Conservation (phyloP, 2,329 filamentous ascomycete species). For the Madurella fahalii region DNA sequence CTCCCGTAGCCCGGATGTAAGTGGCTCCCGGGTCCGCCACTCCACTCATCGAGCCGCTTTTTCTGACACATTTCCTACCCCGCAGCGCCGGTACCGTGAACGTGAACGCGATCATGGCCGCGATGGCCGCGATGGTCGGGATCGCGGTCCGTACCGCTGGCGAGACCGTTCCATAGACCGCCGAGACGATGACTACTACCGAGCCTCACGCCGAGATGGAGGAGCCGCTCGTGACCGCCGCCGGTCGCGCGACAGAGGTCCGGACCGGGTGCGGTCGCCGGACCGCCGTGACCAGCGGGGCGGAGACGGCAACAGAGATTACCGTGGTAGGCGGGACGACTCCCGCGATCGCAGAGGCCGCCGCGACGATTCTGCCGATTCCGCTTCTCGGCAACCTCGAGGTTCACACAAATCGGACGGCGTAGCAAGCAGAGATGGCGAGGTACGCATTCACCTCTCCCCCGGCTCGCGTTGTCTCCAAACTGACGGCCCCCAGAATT, state of each 20-base stretch:
- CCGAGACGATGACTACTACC: constrained; percentile 62
- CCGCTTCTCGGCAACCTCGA: constrained; percentile 50
- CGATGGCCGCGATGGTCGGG: constrained; percentile 34
- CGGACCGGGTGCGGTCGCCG: constrained; percentile 55
- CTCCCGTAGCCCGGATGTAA: constrained; percentile 62
- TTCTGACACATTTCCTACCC: constrained; percentile 37
- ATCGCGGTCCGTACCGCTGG: constrained; percentile 57
- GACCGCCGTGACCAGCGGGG: constrained; percentile 57
- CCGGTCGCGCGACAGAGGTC: constrained; percentile 58
- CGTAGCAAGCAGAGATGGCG: constrained; percentile 46
- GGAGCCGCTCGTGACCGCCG: constrained; percentile 54
- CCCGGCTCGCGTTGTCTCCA: constrained; percentile 21
- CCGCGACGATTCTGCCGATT: constrained; percentile 69
- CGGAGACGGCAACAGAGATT: constrained; percentile 60
- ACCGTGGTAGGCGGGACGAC: constrained; percentile 67
- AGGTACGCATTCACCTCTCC: constrained; percentile 46
- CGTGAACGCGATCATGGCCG: constrained; percentile 37
- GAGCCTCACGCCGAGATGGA: constrained; percentile 55
- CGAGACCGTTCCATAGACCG: constrained; percentile 67
- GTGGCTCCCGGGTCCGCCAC: constrained; percentile 29
- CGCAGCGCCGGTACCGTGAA: constrained; percentile 55
- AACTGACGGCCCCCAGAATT: constrained; percentile 17
- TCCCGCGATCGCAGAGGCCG: constrained; percentile 64
- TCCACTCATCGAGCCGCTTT: constrained; percentile 22
- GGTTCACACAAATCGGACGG: constrained; percentile 40